phyloP scores from a whole-genome alignment of 2,329 filamentous ascomycete species.

The Lomentospora prolificans region DNA sequence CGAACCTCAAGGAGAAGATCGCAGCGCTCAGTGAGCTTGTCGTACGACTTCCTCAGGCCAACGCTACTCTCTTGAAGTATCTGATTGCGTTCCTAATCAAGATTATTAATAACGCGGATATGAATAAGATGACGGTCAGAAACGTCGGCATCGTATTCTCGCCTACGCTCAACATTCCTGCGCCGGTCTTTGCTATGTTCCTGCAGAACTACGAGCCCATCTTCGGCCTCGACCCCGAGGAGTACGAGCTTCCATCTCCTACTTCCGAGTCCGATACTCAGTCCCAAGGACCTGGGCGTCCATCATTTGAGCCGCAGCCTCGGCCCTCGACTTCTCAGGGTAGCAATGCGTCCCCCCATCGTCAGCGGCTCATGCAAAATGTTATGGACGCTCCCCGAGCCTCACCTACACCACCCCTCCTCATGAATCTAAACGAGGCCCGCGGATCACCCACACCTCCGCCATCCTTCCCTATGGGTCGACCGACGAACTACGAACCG shows the following conservation, averaged over 20 bases:
- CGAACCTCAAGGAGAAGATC: slow-evolving; percentile 67
- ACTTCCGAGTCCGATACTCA: slow-evolving; percentile 27
- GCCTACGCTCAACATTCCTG: slow-evolving; percentile 90
- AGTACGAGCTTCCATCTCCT: slow-evolving; percentile 46
- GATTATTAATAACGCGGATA: slow-evolving; percentile 79
- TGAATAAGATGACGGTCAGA: slow-evolving; percentile 97
- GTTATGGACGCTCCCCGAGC: slow-evolving; percentile 21
- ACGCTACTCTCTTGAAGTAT: slow-evolving; percentile 72
- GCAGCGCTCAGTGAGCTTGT: slow-evolving; percentile 67
- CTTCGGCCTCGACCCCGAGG: slow-evolving; percentile 62
- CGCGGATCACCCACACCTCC: slow-evolving; percentile 34
- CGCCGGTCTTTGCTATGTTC: slow-evolving; percentile 87
- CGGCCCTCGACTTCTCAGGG: slow-evolving; percentile 41
- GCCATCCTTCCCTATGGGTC: slow-evolving; percentile 12
- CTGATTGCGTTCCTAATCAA: slow-evolving; percentile 81
- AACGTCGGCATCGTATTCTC: slow-evolving; percentile 98
- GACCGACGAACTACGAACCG: slow-evolving; percentile 32
- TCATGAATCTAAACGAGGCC: slow-evolving; percentile 20
- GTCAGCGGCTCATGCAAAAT: slow-evolving; percentile 36
- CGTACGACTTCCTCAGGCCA: slow-evolving; percentile 67
- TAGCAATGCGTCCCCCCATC: slow-evolving; percentile 40
- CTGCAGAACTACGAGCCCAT: slow-evolving; percentile 82
- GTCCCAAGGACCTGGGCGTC: slow-evolving; percentile 19
- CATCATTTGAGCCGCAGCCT: slow-evolving; percentile 22
- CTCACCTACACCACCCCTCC: slow-evolving; percentile 43